phyloP scores from a whole-genome alignment of 208 protist species.

The Crithidia sp. region DNA sequence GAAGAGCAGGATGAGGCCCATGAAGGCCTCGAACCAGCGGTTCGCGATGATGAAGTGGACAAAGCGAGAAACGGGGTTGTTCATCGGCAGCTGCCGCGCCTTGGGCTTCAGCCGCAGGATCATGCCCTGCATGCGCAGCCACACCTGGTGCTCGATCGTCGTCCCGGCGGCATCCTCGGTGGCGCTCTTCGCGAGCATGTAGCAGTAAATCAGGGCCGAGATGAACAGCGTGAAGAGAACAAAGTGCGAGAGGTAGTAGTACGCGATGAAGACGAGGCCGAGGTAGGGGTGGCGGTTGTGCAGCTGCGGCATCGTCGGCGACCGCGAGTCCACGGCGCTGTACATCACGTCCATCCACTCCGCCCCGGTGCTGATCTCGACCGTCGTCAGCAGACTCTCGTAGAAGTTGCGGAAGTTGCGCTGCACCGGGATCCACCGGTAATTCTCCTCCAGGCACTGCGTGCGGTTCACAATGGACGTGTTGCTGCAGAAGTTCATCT shows the following conservation, averaged over 20 bases:
- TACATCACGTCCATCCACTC: constrained; percentile 91
- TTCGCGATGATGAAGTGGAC: constrained; percentile 65
- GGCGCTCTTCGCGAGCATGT: constrained; percentile 74
- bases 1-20: constrained; percentile 66
- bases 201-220: constrained; percentile 90
- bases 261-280: constrained; percentile 90
- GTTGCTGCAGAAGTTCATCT: constrained; percentile 81
- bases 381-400: constrained; percentile 88
- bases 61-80: constrained; percentile 53
- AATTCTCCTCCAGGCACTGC: constrained; percentile 38
- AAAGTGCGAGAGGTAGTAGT: constrained; percentile 91
- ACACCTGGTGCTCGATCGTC: constrained; percentile 80
- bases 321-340: constrained; percentile 76
- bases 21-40: constrained; percentile 67
- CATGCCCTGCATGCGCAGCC: constrained; percentile 82
- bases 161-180: constrained; percentile 63
- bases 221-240: constrained; percentile 92
- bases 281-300: constrained; percentile 68
- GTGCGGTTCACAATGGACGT: constrained; percentile 44
- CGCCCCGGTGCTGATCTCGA: constrained; percentile 91
- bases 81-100: constrained; percentile 60
- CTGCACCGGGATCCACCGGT: constrained; percentile 45
- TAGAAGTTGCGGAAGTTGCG: constrained; percentile 93
- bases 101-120: constrained; percentile 66
- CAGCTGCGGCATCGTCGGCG: constrained; percentile 45